Percentiles rank a stretch among this genome's conserved stretches.
phyloP scores from a whole-genome alignment of 371 early-diverging fungal genomes.

The Parasitella parasitica region DNA sequence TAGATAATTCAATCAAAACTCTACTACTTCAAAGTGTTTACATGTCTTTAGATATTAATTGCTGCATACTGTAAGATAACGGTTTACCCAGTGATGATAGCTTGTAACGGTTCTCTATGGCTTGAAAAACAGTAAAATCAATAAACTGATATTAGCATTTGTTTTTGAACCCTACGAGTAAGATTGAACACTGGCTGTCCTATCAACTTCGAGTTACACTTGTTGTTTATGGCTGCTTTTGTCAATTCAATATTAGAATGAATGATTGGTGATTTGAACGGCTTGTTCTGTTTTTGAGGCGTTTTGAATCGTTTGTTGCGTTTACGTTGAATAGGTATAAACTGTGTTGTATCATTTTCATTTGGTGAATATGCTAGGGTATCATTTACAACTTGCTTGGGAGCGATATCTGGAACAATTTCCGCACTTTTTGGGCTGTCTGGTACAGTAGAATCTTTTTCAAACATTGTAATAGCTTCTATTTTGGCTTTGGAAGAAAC shows the following conservation, averaged over 20 bases:
- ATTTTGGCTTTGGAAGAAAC: slow-evolving; percentile 28
- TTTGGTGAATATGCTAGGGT: not conserved
- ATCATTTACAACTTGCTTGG: not conserved
- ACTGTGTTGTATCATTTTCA: not conserved
- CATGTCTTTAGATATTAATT: slow-evolving; percentile 21
- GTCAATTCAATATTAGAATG: slow-evolving; percentile 29
- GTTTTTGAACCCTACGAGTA: slow-evolving; percentile 18
- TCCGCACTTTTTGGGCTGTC: not conserved
- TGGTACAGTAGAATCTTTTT: not conserved
- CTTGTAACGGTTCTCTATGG: not conserved
- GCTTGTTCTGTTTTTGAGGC: slow-evolving; percentile 4
- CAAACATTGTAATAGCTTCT: slow-evolving; percentile 26
- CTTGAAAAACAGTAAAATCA: not conserved
- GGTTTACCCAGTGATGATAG: slow-evolving; percentile 25
- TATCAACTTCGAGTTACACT: not conserved
- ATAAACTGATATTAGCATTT: not conserved
- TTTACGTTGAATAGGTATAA: not conserved
- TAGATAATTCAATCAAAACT: not conserved
- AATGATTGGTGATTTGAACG: slow-evolving; percentile 42
- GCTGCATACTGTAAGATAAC: slow-evolving; percentile 4
- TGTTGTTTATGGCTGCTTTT: slow-evolving; percentile 21
- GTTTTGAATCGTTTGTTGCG: not conserved
- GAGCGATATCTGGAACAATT: not conserved
- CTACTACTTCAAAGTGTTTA: slow-evolving; percentile 1
- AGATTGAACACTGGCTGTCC: slow-evolving; percentile 31